Base-by-base conservation (phyloP, 257 asterid species). In the Nicotiana otophora region DNA sequence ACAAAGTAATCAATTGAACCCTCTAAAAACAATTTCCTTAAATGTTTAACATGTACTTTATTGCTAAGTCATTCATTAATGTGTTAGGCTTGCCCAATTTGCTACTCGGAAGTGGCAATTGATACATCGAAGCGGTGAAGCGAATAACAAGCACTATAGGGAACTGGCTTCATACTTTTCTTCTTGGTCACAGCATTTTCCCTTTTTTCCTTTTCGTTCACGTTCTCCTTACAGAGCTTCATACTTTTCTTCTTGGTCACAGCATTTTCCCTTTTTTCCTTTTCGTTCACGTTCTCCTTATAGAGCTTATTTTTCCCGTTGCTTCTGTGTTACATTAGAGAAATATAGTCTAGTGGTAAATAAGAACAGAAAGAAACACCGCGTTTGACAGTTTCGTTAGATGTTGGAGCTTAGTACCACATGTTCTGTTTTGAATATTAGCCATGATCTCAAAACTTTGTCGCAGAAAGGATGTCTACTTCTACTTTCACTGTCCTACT, bases 1-100 rank as follows among this genome's bases (percentile, higher is more conserved):
- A 93, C 84, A 95, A 95, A 86, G 98, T 93, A 88, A 89, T 88
- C 80, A 36, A 81, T 33, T 31, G 12, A 10, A 57, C 81, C 36
- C 86, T 76, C 42, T 55, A 33, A 34, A 36, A 16, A 57, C 48
- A 4, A 75, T 75, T 51, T 75, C 8, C 63, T 14, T 51, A 34
- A 51, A 51, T 75, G 62, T 79, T 34, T 14, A 20, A 62, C 60
- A 30, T 26, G 19, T 81, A 65, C 55, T 16, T 10, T 15, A 31
- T 81, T 66, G 42, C 60, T 81, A 20, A 81, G 82, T 57, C 63
- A 39, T 65, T 19, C 36, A 8, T n/a, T 65, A n/a, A 17, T 66
- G 36, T 81, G 51, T 30, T 77, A 81, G 83, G 83, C 83, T 28
- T 81, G 83, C 55, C 83, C 83, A 36, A 64, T 81, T 64, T 81